Conservation (phyloP, 176 grass and related monocot genomes). For the Phragmites australis region DNA sequence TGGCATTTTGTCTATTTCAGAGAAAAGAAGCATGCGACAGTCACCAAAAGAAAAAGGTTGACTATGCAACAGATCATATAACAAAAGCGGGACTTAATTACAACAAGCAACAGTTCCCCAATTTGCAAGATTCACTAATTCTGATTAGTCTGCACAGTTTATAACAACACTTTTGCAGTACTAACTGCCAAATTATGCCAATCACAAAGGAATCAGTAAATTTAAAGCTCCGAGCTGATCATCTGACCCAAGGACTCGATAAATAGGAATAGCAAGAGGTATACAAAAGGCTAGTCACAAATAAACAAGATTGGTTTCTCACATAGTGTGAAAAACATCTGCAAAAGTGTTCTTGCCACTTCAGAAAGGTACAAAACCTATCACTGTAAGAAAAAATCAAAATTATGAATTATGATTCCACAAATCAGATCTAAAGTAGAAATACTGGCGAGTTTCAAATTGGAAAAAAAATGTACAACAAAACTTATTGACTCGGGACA, state of each 20-base stretch:
- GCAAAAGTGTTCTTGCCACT: neutral
- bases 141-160: neutral
- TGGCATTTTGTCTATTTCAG: neutral
- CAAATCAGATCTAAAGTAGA: constrained; percentile 34
- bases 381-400: neutral
- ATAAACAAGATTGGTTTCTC: neutral
- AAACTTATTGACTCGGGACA: constrained; percentile 12
- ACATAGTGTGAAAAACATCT: neutral
- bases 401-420: constrained; percentile 15
- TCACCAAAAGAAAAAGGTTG: neutral
- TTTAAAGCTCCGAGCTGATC: neutral
- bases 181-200: neutral
- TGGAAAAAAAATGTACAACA: neutral
- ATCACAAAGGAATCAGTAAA: neutral
- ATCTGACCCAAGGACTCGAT: neutral
- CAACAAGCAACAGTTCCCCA: neutral
- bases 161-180: neutral
- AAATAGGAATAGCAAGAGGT: neutral
- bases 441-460: constrained; percentile 6
- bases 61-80: neutral
- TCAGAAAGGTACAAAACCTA: constrained; percentile 5
- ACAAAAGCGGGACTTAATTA: neutral
- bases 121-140: neutral
- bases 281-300: neutral
- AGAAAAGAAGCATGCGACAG: too few relatives aligned